Percentiles rank a stretch among this genome's conserved stretches.
Conservation (phyloP, 306 rosid species). For the Cucumis hystrix region DNA sequence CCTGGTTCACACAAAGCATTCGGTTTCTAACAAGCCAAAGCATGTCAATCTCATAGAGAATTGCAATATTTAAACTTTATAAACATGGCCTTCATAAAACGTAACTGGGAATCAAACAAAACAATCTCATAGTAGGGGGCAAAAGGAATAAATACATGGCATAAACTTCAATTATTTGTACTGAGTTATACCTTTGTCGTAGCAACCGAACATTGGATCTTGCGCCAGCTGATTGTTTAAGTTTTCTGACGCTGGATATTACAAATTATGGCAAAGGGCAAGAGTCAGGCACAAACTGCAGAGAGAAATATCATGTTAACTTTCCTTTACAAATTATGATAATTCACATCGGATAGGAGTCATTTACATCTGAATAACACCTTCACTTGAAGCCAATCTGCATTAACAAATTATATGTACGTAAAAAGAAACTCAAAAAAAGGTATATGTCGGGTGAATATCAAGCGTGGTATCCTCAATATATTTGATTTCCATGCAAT, state of each 20-base stretch:
- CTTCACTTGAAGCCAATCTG: background rate
- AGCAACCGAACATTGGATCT: background rate
- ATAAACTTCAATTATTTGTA: background rate
- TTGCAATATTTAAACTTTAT: background rate
- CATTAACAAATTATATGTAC: constrained; percentile 2
- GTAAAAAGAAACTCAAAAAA: constrained; percentile 8
- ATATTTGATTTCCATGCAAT: background rate
- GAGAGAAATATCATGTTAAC: background rate
- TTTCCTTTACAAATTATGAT: constrained; percentile 4
- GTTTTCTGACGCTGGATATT: background rate
- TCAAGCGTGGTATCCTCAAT: background rate
- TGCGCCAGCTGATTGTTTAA: background rate
- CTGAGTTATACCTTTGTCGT: background rate
- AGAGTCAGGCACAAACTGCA: background rate
- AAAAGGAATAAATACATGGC: background rate
- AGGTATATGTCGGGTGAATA: background rate
- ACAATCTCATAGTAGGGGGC: background rate
- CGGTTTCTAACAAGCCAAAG: background rate
- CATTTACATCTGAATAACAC: constrained; percentile 5
- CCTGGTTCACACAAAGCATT: background rate
- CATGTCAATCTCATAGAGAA: no score
- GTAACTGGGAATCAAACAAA: background rate
- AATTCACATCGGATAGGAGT: background rate
- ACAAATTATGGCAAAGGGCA: background rate
- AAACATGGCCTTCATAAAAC: background rate